A percentile compares a stretch with the other conserved stretches of the same genome.
These are phyloP conservation scores for Colletotrichum godetiae DNA, from an alignment of 2,329 filamentous ascomycete genomes.

Conservation along the genomic window DNA sequence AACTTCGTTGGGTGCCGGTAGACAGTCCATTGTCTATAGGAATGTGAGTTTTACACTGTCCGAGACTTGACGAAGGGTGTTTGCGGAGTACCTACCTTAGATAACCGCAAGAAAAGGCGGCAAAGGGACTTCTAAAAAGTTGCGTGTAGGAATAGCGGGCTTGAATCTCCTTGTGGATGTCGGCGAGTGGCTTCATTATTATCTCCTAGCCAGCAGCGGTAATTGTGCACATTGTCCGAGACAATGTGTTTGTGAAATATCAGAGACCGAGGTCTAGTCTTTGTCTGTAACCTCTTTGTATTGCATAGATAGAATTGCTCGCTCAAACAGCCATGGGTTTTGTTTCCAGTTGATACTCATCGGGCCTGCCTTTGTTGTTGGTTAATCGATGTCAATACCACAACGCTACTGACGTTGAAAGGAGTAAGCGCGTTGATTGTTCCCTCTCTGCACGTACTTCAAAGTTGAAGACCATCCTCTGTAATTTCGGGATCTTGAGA, in stretches of 20 bases:
- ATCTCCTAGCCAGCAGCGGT: not conserved
- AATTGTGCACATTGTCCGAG: not conserved
- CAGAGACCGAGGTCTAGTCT: not conserved
- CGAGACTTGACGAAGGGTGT: not conserved
- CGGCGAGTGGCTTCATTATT: not conserved
- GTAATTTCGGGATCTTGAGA: accelerated
- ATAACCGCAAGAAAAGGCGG: not conserved
- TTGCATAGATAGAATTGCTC: not conserved
- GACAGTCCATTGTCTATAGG: not conserved
- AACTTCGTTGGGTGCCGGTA: not conserved
- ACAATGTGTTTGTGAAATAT: not conserved
- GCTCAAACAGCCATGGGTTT: not conserved
- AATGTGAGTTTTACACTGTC: not conserved
- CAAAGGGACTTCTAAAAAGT: not conserved
- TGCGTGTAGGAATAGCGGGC: not conserved
- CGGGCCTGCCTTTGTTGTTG: not conserved
- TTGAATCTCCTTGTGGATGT: not conserved
- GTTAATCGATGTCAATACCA: not conserved
- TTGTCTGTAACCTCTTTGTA: not conserved
- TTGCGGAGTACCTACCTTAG: not conserved
- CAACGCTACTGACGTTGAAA: not conserved
- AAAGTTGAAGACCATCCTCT: not conserved
- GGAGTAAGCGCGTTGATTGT: not conserved
- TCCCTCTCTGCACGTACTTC: not conserved
- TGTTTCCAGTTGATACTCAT: not conserved